Conservation (phyloP, 1,284 basidiomycete genomes). For the Apiotrichum mycotoxinovorans region DNA sequence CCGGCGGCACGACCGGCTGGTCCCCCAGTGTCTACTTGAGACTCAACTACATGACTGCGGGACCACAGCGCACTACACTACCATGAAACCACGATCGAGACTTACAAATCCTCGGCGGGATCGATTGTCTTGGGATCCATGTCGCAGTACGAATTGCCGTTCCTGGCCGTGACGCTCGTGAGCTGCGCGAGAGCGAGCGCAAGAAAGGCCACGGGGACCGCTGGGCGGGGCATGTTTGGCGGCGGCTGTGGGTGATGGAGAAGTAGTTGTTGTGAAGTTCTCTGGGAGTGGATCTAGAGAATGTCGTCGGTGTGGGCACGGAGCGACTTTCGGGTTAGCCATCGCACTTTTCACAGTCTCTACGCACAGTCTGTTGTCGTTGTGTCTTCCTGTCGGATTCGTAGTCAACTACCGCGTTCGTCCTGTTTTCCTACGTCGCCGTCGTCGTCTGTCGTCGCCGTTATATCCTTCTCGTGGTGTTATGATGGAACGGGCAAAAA, state of each 20-base stretch:
- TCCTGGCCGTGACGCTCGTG: not conserved
- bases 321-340: not conserved
- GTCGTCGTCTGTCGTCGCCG: too few relatives aligned
- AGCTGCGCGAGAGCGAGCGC: not conserved
- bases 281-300: not conserved
- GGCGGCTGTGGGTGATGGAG: not conserved
- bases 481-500: too few relatives aligned
- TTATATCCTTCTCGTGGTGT: too few relatives aligned
- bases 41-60: too few relatives aligned
- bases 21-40: too few relatives aligned
- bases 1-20: too few relatives aligned
- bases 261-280: not conserved
- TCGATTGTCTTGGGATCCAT: conserved; percentile 9
- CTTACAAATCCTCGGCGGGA: conserved; percentile 10
- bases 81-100: not conserved
- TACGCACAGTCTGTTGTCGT: too few relatives aligned
- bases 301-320: not conserved
- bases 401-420: not conserved
- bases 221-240: not conserved
- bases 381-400: too few relatives aligned
- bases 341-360: too few relatives aligned
- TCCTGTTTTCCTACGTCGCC: too few relatives aligned
- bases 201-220: too few relatives aligned
- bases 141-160: conserved; percentile 8
- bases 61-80: not conserved